Percentiles rank a stretch among this genome's conserved stretches.
These are phyloP conservation scores for Cryptococcus sp. DNA, from an alignment of 1,284 basidiomycete genomes.

Conservation along the genomic window DNA sequence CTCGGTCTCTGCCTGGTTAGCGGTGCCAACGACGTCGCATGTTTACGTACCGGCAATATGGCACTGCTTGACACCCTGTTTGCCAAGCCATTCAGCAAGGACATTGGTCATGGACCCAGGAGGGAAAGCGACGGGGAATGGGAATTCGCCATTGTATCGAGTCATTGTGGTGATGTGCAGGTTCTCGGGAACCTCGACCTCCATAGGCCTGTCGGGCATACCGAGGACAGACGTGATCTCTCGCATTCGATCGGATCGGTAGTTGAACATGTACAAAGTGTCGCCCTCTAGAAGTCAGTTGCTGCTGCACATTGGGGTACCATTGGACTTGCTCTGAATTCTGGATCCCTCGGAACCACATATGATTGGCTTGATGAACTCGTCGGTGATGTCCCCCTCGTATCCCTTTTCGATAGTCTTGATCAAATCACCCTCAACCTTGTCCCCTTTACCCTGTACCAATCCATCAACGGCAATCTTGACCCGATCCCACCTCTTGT, in stretches of 20 bases:
- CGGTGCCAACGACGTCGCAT: background rate
- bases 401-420: slow-evolving; percentile 68
- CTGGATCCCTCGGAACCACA: slow-evolving; percentile 70
- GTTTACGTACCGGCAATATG: slow-evolving; percentile 67
- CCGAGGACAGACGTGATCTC: slow-evolving; percentile 79
- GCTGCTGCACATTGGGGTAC: background rate
- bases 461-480: slow-evolving; percentile 82
- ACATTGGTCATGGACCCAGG: slow-evolving; percentile 87
- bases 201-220: slow-evolving; percentile 72
- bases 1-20: slow-evolving; percentile 65
- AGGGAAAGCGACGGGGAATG: slow-evolving; percentile 80
- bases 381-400: slow-evolving; percentile 76
- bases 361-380: slow-evolving; percentile 90
- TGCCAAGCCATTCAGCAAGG: slow-evolving; percentile 79
- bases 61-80: slow-evolving; percentile 71
- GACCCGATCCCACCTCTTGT: slow-evolving; percentile 89
- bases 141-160: slow-evolving; percentile 82
- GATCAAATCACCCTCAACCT: slow-evolving; percentile 53
- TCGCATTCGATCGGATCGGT: slow-evolving; percentile 88
- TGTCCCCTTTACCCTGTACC: slow-evolving; percentile 67
- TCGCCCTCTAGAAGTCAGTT: slow-evolving; percentile 53
- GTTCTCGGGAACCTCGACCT: slow-evolving; percentile 73
- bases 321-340: slow-evolving; percentile 64
- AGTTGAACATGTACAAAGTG: slow-evolving; percentile 91
- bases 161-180: slow-evolving; percentile 87